Base-by-base conservation (phyloP, 2,329 filamentous ascomycete species). In the Coleophoma eucalyptorum region DNA sequence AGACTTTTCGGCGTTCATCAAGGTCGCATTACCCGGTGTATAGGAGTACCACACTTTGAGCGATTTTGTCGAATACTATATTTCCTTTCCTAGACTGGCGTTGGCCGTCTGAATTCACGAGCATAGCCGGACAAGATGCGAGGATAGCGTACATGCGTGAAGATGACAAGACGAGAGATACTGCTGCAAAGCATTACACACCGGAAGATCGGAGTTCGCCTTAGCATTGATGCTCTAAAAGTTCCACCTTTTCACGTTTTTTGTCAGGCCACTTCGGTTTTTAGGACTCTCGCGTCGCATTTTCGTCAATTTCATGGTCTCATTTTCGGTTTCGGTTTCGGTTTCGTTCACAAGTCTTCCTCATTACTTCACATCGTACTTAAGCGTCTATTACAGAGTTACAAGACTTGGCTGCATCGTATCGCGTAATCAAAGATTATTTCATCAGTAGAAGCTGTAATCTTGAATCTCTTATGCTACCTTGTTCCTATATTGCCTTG, bases 1-100 rank as follows among this genome's bases (percentile, higher is more conserved):
- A 26, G 26, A 54, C 55, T 41, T 50, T 62, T 61, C 52, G 63
- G 60, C 59, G 60, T 65, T 62, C 47, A 53, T 46, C 58, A 58
- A 56, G 60, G 59, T 57, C 56, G 60, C 64, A 66, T 66, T 59
- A 59, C 51, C 57, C 47, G 64, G 64, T 63, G 64, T 65, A 61
- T 53, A 43, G 64, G 64, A 61, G 64, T 66, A 50, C 60, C 55
- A 60, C 55, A 64, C 65, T 57, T 26, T 65, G 60, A 65, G 63
- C 64, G 63, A 65, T 63, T 65, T 63, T 54, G 56, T 62, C 56
- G 45, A 57, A 57, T 43, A 49, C 26, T 55, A 58, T 62, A 58
- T 55, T 61, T 58, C 51, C 58, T 63, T 63, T 56, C 57, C 50
- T 65, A 62, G 63, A 65, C 58, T 60, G 60, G 63, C 58, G 57